Evolutionary conservation across 305 asterid species (phyloP), one percentile per base, ranked within the genome.

Genomic region (Andrographis paniculata): DNA sequence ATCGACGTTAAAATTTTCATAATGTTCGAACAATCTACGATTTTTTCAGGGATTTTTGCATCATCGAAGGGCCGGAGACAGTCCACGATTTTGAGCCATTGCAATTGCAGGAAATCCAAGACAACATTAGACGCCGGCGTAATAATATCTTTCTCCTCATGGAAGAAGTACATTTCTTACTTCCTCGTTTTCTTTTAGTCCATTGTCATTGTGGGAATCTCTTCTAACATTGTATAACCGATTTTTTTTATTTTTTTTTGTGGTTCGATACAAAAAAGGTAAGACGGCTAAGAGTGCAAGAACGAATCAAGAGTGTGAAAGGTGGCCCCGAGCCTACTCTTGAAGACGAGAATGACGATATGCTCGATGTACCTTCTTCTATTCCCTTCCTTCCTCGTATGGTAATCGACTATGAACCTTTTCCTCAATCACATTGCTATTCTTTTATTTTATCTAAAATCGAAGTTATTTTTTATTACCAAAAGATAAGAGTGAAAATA

Each of bases 31-130:
- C 24, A 55, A 36, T 44, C 46, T 54, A 31, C 21, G 3, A 16
- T 2, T 17, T 42, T 45, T 60, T 55, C 77, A 82, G 94, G 71
- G 79, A 72, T 68, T 89, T 89, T 79, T 85, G 94, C 74, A 89
- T 89, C 31, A 89, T 89, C 56, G 95, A 88, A 72, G 98, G 95
- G 38, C 95, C 98, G 0, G 91, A 85, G 62, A 80, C 93, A 1
- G 94, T 85, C 47, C 79, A 80, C 72, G 94, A 89, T 70, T 89
- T 89, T 58, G 87, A 74, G 42, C 77, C 80, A 68, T 79, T 89
- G 97, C 87, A 89, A 82, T 54, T 69, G 49, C 82, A 89, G 70
- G 97, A 89, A 58, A 89, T 89, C 53, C 76, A 85, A 37, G 95
- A 85, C 52, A 80, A 85, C 64, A 80, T 85, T 38, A 65, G 61